A percentile compares a stretch with the other conserved stretches of the same genome.
Evolutionary conservation across 2,329 filamentous ascomycete genomes (phyloP).

Genomic region (Mycocentrospora acerina): DNA sequence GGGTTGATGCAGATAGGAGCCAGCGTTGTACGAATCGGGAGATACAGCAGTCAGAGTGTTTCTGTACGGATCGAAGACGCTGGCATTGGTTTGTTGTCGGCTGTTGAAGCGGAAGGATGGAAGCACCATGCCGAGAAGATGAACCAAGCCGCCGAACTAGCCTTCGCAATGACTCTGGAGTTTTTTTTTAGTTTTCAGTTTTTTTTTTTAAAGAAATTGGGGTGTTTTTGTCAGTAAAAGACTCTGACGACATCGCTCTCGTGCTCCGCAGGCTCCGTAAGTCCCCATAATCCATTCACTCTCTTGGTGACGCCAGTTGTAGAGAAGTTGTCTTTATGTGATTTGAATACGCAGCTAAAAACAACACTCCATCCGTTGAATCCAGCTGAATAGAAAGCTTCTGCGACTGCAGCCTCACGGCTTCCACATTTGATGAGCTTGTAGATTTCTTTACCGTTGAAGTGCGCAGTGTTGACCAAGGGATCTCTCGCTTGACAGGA

Average conservation of each 20-base stretch:
- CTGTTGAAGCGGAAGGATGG: too few species aligned
- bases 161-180: too few species aligned
- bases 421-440: constrained; percentile 35
- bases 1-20: too few species aligned
- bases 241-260: constrained; percentile 15
- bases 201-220: too few species aligned
- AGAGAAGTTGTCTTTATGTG: constrained; percentile 25
- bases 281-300: constrained; percentile 26
- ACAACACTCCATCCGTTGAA: constrained; percentile 34
- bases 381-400: constrained; percentile 32
- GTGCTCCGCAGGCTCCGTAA: constrained; percentile 21
- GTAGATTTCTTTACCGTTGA: constrained; percentile 28
- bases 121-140: too few species aligned
- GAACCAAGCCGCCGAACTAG: too few species aligned
- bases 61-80: too few species aligned
- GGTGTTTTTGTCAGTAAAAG: constrained; percentile 28
- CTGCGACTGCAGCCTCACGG: constrained; percentile 30
- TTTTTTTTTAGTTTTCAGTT: too few species aligned
- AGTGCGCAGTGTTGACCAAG: constrained; percentile 9
- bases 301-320: constrained; percentile 16
- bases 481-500: constrained; percentile 22
- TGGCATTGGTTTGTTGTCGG: too few species aligned
- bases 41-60: too few species aligned
- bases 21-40: too few species aligned
- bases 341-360: constrained; percentile 34